Evolutionary conservation across 805 yeast genomes (phyloP).

Genomic region (Candida vartiovaarae): DNA sequence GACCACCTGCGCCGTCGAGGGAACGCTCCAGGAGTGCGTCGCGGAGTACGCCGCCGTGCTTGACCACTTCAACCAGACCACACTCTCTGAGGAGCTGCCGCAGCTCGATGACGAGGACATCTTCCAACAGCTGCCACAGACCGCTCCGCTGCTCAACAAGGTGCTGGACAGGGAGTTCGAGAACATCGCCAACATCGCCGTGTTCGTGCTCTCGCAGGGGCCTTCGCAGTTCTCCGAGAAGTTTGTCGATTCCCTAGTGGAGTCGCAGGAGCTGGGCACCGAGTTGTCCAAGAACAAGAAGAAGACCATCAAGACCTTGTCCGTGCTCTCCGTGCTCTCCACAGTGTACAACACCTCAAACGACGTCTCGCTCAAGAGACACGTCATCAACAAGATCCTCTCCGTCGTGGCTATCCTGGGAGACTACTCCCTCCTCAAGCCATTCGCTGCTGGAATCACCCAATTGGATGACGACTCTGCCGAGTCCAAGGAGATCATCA

Average conservation of each 20-base stretch:
- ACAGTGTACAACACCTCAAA: slow-evolving; percentile 7
- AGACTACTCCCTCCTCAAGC: slow-evolving; percentile 10
- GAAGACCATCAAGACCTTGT: slow-evolving; percentile 12
- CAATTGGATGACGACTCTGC: background rate
- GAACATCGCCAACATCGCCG: slow-evolving; percentile 19
- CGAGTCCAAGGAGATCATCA: slow-evolving; percentile 4
- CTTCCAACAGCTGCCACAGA: slow-evolving; percentile 14
- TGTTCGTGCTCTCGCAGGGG: slow-evolving; percentile 15
- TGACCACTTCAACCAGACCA: slow-evolving; percentile 17
- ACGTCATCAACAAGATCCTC: slow-evolving; percentile 6
- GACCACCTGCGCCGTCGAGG: slow-evolving; percentile 30
- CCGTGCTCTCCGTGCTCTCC: slow-evolving; percentile 10
- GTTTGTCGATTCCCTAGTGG: slow-evolving; percentile 11
- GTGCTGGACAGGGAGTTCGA: slow-evolving; percentile 24
- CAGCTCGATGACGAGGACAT: slow-evolving; percentile 16
- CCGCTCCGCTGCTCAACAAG: slow-evolving; percentile 7
- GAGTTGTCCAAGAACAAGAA: slow-evolving; percentile 14
- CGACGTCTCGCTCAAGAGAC: slow-evolving; percentile 2
- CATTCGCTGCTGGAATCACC: slow-evolving; percentile 7
- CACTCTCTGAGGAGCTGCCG: slow-evolving; percentile 1
- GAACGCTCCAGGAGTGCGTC: slow-evolving; percentile 30
- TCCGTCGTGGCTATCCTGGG: slow-evolving; percentile 6
- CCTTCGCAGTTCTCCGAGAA: slow-evolving; percentile 9
- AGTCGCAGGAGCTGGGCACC: slow-evolving; percentile 19
- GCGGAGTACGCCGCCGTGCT: slow-evolving; percentile 26